These are phyloP conservation scores for Phaeomoniella chlamydospora DNA, from an alignment of 2,329 filamentous ascomycete genomes.

Conservation along the genomic window DNA sequence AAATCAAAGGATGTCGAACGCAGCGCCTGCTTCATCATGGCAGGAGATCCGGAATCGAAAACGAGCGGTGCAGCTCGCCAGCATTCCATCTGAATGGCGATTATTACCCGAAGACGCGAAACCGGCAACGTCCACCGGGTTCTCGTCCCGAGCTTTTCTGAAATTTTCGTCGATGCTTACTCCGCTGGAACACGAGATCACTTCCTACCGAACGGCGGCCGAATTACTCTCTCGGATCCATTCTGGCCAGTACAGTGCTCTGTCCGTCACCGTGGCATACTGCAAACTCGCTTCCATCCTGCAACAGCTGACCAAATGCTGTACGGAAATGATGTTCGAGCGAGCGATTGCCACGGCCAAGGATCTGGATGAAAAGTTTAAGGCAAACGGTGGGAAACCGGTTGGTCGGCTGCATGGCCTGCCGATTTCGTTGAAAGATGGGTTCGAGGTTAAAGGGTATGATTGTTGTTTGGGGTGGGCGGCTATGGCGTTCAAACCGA, in stretches of 20 bases:
- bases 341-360: slow-evolving; percentile 34
- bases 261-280: slow-evolving; percentile 25
- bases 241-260: slow-evolving; percentile 4
- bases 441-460: slow-evolving; percentile 15
- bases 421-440: slow-evolving; percentile 42
- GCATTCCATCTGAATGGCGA: slow-evolving; percentile 15
- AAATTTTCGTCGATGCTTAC: slow-evolving; percentile 27
- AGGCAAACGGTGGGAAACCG: slow-evolving; percentile 25
- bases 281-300: slow-evolving; percentile 23
- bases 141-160: slow-evolving; percentile 14
- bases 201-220: slow-evolving; percentile 29
- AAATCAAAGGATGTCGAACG: too few relatives aligned
- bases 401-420: slow-evolving; percentile 53
- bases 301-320: slow-evolving; percentile 30
- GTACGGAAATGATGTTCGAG: slow-evolving; percentile 41
- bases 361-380: slow-evolving; percentile 35
- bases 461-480: slow-evolving; percentile 17
- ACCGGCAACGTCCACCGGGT: slow-evolving; percentile 8
- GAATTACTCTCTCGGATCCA: slow-evolving; percentile 15
- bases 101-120: slow-evolving; percentile 4
- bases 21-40: too few relatives aligned
- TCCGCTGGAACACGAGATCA: slow-evolving; percentile 29
- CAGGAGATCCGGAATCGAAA: background rate
- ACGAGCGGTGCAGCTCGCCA: background rate
- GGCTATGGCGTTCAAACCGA: slow-evolving; percentile 12